These are phyloP conservation scores for Penicillium sclerotigenum DNA, from an alignment of 2,329 filamentous ascomycete genomes.

Conservation along the genomic window DNA sequence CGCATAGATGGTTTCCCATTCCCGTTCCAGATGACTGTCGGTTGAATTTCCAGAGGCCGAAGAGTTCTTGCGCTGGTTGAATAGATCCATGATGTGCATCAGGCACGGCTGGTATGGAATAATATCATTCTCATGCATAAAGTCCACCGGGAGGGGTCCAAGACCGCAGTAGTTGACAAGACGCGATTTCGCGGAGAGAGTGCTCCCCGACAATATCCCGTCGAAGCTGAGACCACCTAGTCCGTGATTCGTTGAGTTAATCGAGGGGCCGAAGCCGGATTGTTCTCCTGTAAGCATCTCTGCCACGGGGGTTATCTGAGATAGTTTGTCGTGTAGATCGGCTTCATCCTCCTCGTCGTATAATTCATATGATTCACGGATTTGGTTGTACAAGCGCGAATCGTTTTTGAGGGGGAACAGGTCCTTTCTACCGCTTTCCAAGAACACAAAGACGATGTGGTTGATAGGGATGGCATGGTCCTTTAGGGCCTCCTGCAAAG, in stretches of 20 bases:
- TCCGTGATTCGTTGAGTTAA: slow-evolving; percentile 15
- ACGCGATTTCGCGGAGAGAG: slow-evolving; percentile 31
- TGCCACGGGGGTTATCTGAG: slow-evolving; percentile 28
- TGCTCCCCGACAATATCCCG: slow-evolving; percentile 30
- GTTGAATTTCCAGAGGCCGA: not conserved
- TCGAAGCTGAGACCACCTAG: slow-evolving; percentile 31
- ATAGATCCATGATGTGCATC: slow-evolving; percentile 31
- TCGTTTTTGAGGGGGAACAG: slow-evolving; percentile 29
- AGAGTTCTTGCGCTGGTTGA: slow-evolving; percentile 23
- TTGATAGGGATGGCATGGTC: slow-evolving; percentile 27
- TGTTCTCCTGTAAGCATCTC: slow-evolving; percentile 31
- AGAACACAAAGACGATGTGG: slow-evolving; percentile 29
- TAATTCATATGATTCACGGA: slow-evolving; percentile 20
- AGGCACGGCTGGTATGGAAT: slow-evolving; percentile 33
- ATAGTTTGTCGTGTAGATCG: slow-evolving; percentile 21
- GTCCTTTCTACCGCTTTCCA: slow-evolving; percentile 33
- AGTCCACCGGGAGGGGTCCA: slow-evolving; percentile 28
- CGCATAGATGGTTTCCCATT: slow-evolving; percentile 30
- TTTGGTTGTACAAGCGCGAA: slow-evolving; percentile 26
- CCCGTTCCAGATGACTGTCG: slow-evolving; percentile 17
- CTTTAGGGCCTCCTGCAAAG: slow-evolving; percentile 24
- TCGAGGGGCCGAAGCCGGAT: slow-evolving; percentile 19
- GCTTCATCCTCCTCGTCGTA: slow-evolving; percentile 10
- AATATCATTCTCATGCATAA: slow-evolving; percentile 27
- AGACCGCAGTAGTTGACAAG: slow-evolving; percentile 32